Base-by-base conservation (phyloP, 257 asterid species). In the Jaltomata sinuosa region DNA sequence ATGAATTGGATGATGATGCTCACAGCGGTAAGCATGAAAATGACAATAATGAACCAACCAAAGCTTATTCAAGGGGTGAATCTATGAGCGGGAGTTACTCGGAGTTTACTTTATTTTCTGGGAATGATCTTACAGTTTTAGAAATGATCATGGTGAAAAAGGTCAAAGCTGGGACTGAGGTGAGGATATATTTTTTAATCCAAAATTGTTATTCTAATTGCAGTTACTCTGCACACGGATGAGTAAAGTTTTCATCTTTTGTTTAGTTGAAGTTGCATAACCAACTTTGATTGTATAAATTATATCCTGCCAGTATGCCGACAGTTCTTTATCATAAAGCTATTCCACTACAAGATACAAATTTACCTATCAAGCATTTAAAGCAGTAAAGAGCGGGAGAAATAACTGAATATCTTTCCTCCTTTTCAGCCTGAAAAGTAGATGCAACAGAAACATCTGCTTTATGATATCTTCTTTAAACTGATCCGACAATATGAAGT, bases 111-210 rank as follows among this genome's bases (percentile, higher is more conserved):
- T 86, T 91, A 36, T 25, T 83, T 80, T 85, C 91, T 19, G 91
- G 67, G 79, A 78, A 90, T 49, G 96, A 89, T 83, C 83, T 93
- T 38, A 85, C 90, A 79, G 85, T 78, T 87, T 79, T 94, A 91
- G 95, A 94, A 89, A 94, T 96, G 97, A 90, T 96, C 88, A 92
- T 93, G 85, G 89, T 94, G 84, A 90, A 92, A 92, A 92, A 90
- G 88, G 99, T 94, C 82, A 92, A 89, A 86, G 93, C 93, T 19
- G 97, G 96, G 82, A 61, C 83, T 38, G 99, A 94, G 91, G 99
- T 95, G 38, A 83, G 89, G 80, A 78, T 36, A 72, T 72, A 34
- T 71, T 22, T n/a, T 61, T 61, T 25, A 72, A 62, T 72, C 80
- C 42, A 36, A 72, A 42, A 72, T 72, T 14, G 55, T 42, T 72